These are phyloP conservation scores for Aspergillus ellipticus DNA, from an alignment of 495 filamentous ascomycete species.

Conservation along the genomic window DNA sequence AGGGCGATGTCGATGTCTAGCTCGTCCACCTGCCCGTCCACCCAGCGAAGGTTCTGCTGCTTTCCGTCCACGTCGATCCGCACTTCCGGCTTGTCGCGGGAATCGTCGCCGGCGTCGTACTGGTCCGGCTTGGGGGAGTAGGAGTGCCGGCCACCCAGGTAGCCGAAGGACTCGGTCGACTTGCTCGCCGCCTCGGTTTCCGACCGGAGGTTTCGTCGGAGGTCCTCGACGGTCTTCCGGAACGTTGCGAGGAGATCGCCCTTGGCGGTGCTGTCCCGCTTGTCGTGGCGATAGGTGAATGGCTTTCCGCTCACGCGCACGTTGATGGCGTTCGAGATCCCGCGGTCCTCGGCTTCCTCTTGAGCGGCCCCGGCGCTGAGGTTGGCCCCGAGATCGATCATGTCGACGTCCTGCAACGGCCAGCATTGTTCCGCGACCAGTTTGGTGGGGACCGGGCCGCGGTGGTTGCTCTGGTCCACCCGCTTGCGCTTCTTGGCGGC, in stretches of 20 bases:
- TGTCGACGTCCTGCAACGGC: slow-evolving; percentile 88
- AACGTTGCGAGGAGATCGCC: slow-evolving; percentile 76
- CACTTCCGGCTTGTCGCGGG: slow-evolving; percentile 68
- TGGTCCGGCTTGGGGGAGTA: slow-evolving; percentile 37
- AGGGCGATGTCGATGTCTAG: slow-evolving; percentile 94
- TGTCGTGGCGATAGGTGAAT: slow-evolving; percentile 85
- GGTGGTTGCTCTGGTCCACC: slow-evolving; percentile 60
- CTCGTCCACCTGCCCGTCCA: slow-evolving; percentile 92
- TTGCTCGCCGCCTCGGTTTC: slow-evolving; percentile 80
- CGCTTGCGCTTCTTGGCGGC: slow-evolving; percentile 89
- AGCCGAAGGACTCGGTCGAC: slow-evolving; percentile 75
- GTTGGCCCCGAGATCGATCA: slow-evolving; percentile 75
- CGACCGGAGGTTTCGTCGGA: slow-evolving; percentile 74
- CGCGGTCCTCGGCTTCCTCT: slow-evolving; percentile 57
- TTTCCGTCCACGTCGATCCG: slow-evolving; percentile 95
- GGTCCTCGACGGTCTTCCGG: slow-evolving; percentile 85
- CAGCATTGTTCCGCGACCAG: slow-evolving; percentile 92
- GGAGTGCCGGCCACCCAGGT: slow-evolving; percentile 47
- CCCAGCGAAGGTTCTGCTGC: slow-evolving; percentile 91
- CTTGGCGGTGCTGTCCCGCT: slow-evolving; percentile 71
- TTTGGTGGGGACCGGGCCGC: slow-evolving; percentile 64
- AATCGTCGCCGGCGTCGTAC: slow-evolving; percentile 62
- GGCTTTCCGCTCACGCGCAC: slow-evolving; percentile 86
- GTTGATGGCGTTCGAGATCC: slow-evolving; percentile 81
- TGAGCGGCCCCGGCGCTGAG: slow-evolving; percentile 54